Evolutionary conservation across 257 asterid species (phyloP).

Genomic region (Solanum arcanum): DNA sequence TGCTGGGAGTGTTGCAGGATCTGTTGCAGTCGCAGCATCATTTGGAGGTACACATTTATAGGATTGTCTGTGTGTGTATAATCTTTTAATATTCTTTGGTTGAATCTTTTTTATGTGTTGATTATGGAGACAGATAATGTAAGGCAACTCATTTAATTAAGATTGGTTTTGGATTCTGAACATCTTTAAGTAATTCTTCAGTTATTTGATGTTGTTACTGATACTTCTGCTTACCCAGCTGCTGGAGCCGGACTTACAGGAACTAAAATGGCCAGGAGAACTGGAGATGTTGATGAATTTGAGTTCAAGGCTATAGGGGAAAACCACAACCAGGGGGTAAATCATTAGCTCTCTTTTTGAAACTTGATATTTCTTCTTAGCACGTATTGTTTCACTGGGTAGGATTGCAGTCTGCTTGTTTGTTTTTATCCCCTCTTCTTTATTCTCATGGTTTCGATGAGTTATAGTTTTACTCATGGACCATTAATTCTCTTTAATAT

Average conservation of each 20-base stretch:
- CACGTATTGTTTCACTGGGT: conserved; percentile 4
- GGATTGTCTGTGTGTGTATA: background rate
- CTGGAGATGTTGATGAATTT: conserved; percentile 89
- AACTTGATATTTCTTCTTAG: background rate
- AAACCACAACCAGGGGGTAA: conserved; percentile 93
- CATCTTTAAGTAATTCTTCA: background rate
- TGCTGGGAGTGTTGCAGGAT: conserved; percentile 96
- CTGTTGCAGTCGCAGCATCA: conserved; percentile 97
- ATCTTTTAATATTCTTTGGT: background rate
- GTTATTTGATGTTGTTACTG: background rate
- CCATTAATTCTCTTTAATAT: background rate
- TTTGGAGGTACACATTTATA: conserved; percentile 53
- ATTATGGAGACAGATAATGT: background rate
- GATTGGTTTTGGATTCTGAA: background rate
- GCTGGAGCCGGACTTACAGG: conserved; percentile 99
- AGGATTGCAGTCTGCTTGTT: background rate
- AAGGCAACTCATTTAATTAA: background rate
- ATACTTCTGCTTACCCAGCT: conserved; percentile 32
- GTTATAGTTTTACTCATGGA: background rate
- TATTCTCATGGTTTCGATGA: background rate
- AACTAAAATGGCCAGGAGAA: conserved; percentile 84
- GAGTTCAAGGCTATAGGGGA: conserved; percentile 84
- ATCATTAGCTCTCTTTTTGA: conserved; percentile 3
- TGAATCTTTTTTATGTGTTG: background rate
- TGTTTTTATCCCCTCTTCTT: background rate